Evolutionary conservation across 176 grass and related monocot genomes (phyloP).

Genomic region (Carex myosuroides): DNA sequence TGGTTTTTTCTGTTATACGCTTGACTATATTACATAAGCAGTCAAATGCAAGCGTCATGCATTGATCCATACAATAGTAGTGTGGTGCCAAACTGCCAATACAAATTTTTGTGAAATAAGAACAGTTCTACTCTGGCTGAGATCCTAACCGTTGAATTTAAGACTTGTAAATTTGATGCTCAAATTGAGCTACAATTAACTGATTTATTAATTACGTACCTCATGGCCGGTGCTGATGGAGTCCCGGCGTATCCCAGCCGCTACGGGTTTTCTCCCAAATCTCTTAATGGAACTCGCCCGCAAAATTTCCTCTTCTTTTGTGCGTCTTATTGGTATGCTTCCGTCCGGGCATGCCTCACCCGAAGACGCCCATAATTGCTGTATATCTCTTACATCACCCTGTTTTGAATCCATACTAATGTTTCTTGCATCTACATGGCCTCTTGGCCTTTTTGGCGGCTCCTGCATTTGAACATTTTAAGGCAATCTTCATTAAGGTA

Average conservation of each 20-base stretch:
- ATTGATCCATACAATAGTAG: no score
- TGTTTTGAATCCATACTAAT: constrained; percentile 28
- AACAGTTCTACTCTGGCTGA: neutral
- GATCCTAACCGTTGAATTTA: neutral
- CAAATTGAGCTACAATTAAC: neutral
- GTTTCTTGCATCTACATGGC: constrained; percentile 22
- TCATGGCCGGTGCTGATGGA: constrained; percentile 74
- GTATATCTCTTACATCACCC: neutral
- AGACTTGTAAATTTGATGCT: neutral
- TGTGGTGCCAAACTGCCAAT: no score
- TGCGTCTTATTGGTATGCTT: constrained; percentile 64
- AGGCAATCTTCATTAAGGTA: neutral
- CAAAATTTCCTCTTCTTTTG: constrained; percentile 68
- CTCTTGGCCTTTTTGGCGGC: constrained; percentile 49
- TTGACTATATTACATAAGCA: neutral
- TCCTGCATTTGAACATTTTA: constrained; percentile 30
- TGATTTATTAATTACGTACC: constrained; percentile 33
- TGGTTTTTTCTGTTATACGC: neutral
- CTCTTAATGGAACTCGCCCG: constrained; percentile 69
- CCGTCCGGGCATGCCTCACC: constrained; percentile 68
- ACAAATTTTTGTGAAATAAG: no score
- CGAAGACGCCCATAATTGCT: constrained; percentile 53
- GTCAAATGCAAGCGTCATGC: neutral
- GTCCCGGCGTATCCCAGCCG: constrained; percentile 52
- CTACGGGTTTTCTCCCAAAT: constrained; percentile 59